Percentiles rank a stretch among this genome's conserved stretches.
Conservation (phyloP, 805 yeast species). For the Zygotorulaspora sp. region DNA sequence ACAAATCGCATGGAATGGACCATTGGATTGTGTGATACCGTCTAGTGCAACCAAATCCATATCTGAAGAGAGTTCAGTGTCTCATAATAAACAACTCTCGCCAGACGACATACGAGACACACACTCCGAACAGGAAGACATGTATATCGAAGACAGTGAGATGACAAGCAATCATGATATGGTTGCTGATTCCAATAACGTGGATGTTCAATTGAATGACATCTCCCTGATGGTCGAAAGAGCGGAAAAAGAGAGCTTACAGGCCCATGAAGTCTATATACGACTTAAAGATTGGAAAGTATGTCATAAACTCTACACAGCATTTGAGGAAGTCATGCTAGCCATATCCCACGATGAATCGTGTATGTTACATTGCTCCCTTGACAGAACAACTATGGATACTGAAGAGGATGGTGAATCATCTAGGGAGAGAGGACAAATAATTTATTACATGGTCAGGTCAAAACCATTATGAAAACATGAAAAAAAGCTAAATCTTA, state of each 20-base stretch:
- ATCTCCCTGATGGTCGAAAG: constrained; percentile 24
- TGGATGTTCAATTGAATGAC: constrained; percentile 15
- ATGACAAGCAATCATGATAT: constrained; percentile 4
- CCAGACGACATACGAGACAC: too few relatives aligned
- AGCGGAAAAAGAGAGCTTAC: constrained; percentile 20
- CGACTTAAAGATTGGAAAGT: constrained; percentile 63
- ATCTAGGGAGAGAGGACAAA: constrained; percentile 53
- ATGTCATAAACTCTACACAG: constrained; percentile 56
- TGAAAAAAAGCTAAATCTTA: neutral
- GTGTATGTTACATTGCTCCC: constrained; percentile 59
- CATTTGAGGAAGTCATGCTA: constrained; percentile 57
- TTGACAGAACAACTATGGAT: constrained; percentile 45
- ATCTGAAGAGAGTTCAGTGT: constrained; percentile 1
- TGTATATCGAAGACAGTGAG: constrained; percentile 28
- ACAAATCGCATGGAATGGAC: constrained; percentile 35
- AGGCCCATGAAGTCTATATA: constrained; percentile 43
- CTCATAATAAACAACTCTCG: neutral
- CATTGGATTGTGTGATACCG: constrained; percentile 24
- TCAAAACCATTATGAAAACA: constrained; percentile 25
- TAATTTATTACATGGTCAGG: constrained; percentile 52
- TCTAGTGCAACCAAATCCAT: constrained; percentile 5
- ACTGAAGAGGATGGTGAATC: constrained; percentile 16
- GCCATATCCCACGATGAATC: constrained; percentile 54
- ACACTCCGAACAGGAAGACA: constrained; percentile 11
- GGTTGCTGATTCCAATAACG: neutral